These are phyloP conservation scores for Xylariaceae sp. DNA, from an alignment of 2,329 filamentous ascomycete species.

Conservation along the genomic window DNA sequence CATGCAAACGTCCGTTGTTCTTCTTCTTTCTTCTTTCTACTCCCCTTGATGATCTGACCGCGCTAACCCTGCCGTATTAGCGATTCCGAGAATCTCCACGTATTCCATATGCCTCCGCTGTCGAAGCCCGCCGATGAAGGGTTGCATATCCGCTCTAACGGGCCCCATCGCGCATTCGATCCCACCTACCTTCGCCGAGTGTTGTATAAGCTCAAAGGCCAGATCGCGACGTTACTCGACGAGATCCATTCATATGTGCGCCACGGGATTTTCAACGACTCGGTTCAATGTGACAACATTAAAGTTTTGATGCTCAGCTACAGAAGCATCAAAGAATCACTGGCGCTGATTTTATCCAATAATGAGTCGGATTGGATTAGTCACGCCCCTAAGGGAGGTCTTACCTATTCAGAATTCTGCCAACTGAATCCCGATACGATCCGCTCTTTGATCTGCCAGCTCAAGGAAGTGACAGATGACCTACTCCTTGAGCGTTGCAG, in stretches of 20 bases:
- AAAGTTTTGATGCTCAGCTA: constrained; percentile 9
- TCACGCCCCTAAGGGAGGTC: constrained; percentile 12
- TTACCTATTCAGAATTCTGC: constrained; percentile 24
- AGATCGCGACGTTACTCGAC: constrained; percentile 18
- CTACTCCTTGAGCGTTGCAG: constrained; percentile 12
- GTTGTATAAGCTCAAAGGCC: constrained; percentile 24
- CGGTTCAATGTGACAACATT: constrained; percentile 1
- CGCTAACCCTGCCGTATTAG: constrained; percentile 8
- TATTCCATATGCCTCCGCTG: constrained; percentile 1
- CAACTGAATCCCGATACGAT: constrained; percentile 23
- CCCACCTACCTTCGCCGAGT: constrained; percentile 17
- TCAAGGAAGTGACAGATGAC: constrained; percentile 21
- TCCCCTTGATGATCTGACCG: not conserved
- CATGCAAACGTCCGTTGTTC: constrained; percentile 16
- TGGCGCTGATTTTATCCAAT: constrained; percentile 22
- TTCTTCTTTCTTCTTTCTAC: too few species aligned
- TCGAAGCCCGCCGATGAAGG: not conserved
- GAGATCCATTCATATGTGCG: constrained; percentile 12
- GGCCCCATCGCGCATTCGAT: not conserved
- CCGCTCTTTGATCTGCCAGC: constrained; percentile 20
- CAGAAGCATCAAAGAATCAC: constrained; percentile 14
- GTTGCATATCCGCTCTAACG: not conserved
- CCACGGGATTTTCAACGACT: not conserved
- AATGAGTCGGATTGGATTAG: constrained; percentile 25
- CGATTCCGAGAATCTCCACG: constrained; percentile 24